These are phyloP conservation scores for Madurella mycetomatis DNA, from an alignment of 2,329 filamentous ascomycete genomes.

Conservation along the genomic window DNA sequence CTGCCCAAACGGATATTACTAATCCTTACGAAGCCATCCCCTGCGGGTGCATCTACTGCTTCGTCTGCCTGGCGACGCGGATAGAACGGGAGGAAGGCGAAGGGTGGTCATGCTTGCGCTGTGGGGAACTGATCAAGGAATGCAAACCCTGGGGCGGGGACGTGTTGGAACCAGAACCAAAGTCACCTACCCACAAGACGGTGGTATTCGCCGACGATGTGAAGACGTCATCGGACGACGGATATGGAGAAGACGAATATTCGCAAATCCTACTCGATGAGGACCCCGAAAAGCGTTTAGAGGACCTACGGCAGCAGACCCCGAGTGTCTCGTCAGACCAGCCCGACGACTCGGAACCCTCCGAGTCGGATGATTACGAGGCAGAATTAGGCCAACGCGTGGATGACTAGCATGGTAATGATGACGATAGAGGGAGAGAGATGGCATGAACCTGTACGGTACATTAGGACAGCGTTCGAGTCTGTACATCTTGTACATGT, in stretches of 20 bases:
- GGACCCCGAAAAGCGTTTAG: slow-evolving; percentile 6
- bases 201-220: slow-evolving; percentile 61
- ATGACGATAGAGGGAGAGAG: no score
- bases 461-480: no score
- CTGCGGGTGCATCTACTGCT: slow-evolving; percentile 93
- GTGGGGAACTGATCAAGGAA: slow-evolving; percentile 75
- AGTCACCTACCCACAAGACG: slow-evolving; percentile 45
- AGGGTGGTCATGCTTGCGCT: slow-evolving; percentile 87
- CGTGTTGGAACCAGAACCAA: slow-evolving; percentile 59
- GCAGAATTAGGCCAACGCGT: slow-evolving; percentile 16
- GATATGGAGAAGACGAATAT: slow-evolving; percentile 3
- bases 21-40: slow-evolving; percentile 91
- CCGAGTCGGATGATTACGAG: slow-evolving; percentile 31
- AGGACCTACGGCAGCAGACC: slow-evolving; percentile 10
- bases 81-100: slow-evolving; percentile 91
- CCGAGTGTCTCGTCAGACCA: slow-evolving; percentile 15
- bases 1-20: slow-evolving; percentile 86
- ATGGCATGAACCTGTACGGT: no score
- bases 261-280: slow-evolving; percentile 7
- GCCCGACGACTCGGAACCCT: slow-evolving; percentile 3
- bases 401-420: no score
- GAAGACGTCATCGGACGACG: slow-evolving; percentile 29
- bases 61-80: slow-evolving; percentile 85
- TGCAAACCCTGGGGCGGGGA: slow-evolving; percentile 92
- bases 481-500: no score